A percentile compares a stretch with the other conserved stretches of the same genome.
Evolutionary conservation across 208 protist species (phyloP).

Genomic region (Trichomonas tenax): DNA sequence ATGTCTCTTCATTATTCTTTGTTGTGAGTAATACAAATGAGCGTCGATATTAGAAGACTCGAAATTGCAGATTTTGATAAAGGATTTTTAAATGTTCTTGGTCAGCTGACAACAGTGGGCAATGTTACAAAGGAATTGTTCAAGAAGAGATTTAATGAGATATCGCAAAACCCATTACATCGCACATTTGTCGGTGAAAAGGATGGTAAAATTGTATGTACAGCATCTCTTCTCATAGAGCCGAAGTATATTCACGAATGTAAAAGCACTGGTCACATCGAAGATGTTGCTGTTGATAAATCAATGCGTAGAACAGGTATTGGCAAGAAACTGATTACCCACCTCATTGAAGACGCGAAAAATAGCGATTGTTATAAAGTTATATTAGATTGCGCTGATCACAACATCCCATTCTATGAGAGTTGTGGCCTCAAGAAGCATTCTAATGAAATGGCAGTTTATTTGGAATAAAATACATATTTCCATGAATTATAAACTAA

Average conservation of each 20-base stretch:
- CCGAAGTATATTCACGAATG: constrained; percentile 49
- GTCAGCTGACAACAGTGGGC: neutral
- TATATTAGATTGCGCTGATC: constrained; percentile 56
- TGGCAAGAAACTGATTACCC: constrained; percentile 38
- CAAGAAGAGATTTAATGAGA: neutral
- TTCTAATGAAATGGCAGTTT: constrained; percentile 46
- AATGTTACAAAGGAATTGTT: neutral
- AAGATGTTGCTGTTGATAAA: constrained; percentile 57
- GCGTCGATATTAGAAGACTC: neutral
- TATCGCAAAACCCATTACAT: neutral
- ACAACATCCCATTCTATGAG: constrained; percentile 55
- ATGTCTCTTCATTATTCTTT: no score
- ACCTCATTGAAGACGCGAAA: constrained; percentile 32
- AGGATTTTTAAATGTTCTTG: neutral
- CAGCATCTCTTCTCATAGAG: constrained; percentile 49
- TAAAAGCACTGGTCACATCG: constrained; percentile 51
- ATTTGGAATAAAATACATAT: constrained; percentile 27
- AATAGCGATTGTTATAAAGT: constrained; percentile 45
- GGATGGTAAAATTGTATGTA: constrained; percentile 36
- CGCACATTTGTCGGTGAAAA: neutral
- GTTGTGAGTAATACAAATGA: neutral
- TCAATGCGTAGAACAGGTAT: constrained; percentile 26
- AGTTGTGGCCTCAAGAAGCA: constrained; percentile 49
- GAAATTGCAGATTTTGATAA: neutral
- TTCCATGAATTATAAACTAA: no score